These are phyloP conservation scores for Globisporangium cystogenes DNA, from an alignment of 352 stramenopile species.

Conservation along the genomic window DNA sequence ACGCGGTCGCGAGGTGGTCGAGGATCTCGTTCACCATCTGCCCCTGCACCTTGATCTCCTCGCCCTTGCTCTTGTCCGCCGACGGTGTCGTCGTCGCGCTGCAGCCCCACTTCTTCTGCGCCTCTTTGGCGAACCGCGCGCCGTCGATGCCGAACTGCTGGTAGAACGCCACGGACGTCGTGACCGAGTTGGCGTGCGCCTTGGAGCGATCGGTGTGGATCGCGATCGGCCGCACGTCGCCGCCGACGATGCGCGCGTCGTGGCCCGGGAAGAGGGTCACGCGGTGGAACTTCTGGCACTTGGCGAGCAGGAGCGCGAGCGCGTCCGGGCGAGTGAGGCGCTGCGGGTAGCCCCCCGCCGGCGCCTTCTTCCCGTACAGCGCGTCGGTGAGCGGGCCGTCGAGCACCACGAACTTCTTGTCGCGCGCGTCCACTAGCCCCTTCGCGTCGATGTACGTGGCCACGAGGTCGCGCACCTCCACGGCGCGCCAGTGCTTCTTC, in stretches of 20 bases:
- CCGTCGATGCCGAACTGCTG: constrained; percentile 79
- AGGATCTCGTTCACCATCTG: constrained; percentile 79
- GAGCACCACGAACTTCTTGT: constrained; percentile 69
- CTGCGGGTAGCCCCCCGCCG: constrained; percentile 48
- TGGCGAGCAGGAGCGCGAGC: constrained; percentile 40
- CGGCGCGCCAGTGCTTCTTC: constrained; percentile 46
- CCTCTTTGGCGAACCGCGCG: constrained; percentile 64
- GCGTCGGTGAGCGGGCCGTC: constrained; percentile 65
- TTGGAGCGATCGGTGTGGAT: constrained; percentile 70
- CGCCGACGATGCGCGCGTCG: constrained; percentile 52
- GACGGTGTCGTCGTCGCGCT: constrained; percentile 45
- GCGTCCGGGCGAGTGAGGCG: constrained; percentile 54
- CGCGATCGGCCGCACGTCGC: constrained; percentile 48
- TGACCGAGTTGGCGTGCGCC: constrained; percentile 58
- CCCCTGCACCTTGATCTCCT: constrained; percentile 78
- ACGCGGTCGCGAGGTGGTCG: constrained; percentile 55
- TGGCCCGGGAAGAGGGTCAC: constrained; percentile 69
- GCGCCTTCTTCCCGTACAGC: constrained; percentile 65
- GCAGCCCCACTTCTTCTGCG: constrained; percentile 80
- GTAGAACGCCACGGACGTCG: constrained; percentile 70
- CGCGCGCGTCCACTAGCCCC: constrained; percentile 40
- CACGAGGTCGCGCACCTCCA: constrained; percentile 56
- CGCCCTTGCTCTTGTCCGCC: constrained; percentile 53
- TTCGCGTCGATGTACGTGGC: constrained; percentile 54
- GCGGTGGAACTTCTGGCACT: constrained; percentile 63